phyloP scores from a whole-genome alignment of 2,329 filamentous ascomycete genomes.

The Epichloe glyceriae region DNA sequence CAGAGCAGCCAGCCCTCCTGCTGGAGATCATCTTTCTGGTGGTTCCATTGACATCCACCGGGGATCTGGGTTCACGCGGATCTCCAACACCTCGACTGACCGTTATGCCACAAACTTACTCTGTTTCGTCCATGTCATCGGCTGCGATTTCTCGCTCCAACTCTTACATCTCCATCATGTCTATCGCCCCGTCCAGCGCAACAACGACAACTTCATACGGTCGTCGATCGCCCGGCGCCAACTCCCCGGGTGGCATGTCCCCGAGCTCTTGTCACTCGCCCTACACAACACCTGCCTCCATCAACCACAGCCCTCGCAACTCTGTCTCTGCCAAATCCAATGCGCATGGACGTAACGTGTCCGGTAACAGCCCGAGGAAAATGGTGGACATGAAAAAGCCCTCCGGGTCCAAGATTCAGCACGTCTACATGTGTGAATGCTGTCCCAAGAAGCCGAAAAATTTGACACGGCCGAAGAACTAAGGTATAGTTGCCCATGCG shows the following conservation, averaged over 20 bases:
- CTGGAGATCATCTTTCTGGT: slow-evolving; percentile 31
- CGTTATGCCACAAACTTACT: slow-evolving; percentile 29
- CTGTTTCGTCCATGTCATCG: slow-evolving; percentile 31
- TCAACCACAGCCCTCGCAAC: slow-evolving; percentile 36
- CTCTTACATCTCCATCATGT: slow-evolving; percentile 34
- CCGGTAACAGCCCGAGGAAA: slow-evolving; percentile 38
- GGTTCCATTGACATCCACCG: slow-evolving; percentile 27
- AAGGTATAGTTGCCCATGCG: slow-evolving; percentile 43
- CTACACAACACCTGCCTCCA: slow-evolving; percentile 33
- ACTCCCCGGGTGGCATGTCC: slow-evolving; percentile 37
- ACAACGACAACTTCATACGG: slow-evolving; percentile 32
- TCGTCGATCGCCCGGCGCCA: slow-evolving; percentile 31
- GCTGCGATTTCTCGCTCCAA: slow-evolving; percentile 26
- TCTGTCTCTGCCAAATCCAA: slow-evolving; percentile 28
- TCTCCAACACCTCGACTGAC: slow-evolving; percentile 39
- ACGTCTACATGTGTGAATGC: slow-evolving; percentile 68
- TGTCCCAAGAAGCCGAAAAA: slow-evolving; percentile 96
- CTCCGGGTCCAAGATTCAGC: slow-evolving; percentile 35
- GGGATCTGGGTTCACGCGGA: slow-evolving; percentile 34
- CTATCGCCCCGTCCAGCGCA: slow-evolving; percentile 28
- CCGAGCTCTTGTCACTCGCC: slow-evolving; percentile 37
- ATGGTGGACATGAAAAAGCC: slow-evolving; percentile 36
- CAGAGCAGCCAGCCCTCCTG: slow-evolving; percentile 40
- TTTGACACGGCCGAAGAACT: slow-evolving; percentile 78
- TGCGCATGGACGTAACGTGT: slow-evolving; percentile 32